A percentile compares a stretch with the other conserved stretches of the same genome.
These are phyloP conservation scores for Colletotrichum zoysiae DNA, from an alignment of 2,329 filamentous ascomycete species.

Conservation along the genomic window DNA sequence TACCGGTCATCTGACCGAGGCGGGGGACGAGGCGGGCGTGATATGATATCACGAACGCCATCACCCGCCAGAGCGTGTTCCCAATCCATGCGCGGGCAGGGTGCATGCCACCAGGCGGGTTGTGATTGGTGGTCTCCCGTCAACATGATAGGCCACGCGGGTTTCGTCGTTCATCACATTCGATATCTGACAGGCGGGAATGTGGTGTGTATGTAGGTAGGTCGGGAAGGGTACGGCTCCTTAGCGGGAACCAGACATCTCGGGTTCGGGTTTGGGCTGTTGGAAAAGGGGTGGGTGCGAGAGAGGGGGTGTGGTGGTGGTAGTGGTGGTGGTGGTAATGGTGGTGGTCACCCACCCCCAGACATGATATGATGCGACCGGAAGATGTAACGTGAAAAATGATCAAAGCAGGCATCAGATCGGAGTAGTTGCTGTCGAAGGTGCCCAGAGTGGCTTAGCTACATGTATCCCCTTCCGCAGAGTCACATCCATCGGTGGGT, in stretches of 20 bases:
- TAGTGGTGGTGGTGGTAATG: not conserved
- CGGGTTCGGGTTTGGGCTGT: not conserved
- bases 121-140: constrained; percentile 34
- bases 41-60: constrained; percentile 41
- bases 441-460: constrained; percentile 8
- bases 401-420: constrained; percentile 10
- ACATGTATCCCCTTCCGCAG: not conserved
- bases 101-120: constrained; percentile 33
- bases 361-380: not conserved
- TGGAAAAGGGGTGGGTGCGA: not conserved
- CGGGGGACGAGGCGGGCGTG: constrained; percentile 35
- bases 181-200: constrained; percentile 33
- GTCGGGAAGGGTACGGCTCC: constrained; percentile 22
- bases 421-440: not conserved
- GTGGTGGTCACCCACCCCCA: not conserved
- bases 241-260: constrained; percentile 31
- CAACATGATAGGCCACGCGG: constrained; percentile 18
- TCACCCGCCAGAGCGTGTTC: constrained; percentile 3
- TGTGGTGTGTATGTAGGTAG: constrained; percentile 10
- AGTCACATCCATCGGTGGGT: constrained; percentile 7
- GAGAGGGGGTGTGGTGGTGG: not conserved
- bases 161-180: constrained; percentile 27
- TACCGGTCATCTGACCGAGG: constrained; percentile 30
- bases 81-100: constrained; percentile 26
- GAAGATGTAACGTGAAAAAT: constrained; percentile 4